Base-by-base conservation (phyloP, 2,329 filamentous ascomycete species). In the Diplodia intermedia region DNA sequence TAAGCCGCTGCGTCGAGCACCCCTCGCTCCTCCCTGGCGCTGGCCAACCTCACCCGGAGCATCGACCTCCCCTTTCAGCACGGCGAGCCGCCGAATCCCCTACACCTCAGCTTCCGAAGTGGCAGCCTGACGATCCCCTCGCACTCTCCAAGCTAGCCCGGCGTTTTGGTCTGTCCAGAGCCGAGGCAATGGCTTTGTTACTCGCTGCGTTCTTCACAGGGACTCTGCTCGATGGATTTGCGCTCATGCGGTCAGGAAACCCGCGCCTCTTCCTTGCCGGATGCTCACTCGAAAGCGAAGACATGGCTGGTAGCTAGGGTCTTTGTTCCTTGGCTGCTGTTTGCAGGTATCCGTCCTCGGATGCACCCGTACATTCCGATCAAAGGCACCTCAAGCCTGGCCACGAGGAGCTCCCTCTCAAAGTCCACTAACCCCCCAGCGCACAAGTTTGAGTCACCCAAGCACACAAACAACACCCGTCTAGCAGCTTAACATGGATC, bases 301-400 rank as follows among this genome's bases (percentile, higher is more conserved):
- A 57, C 55, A n/a, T 57, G 33, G 2, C 36, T 15, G 29, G 18
- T 57, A 14, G 18, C 12, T 26, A 7, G 29, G 1, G 15, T 9
- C 36, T 18, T 47, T 43, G 38, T 60, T 18, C 5, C 11, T 9
- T 18, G 20, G 12, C 26, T 49, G 40, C 57, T 50, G 57, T 50
- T 62, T 62, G 57, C 40, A 36, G 57, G 18, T 7, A 31, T 20
- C 15, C 18, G 47, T n/a, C 26, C 6, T 15, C 55, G 33, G n/a
- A 57, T 57, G 33, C 55, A 60, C 56, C 36, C 40, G 40, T 23
- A 49, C 57, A 50, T 62, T 62, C 57, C 40, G 6, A 33, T 9
- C 15, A 62, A 62, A 62, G 40, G 26, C 31, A 36, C 6, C 15
- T 11, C 26, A 4, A n/a, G 11, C 23, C 29, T 43, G 23, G 20